These are phyloP conservation scores for Dispira parvispora DNA, from an alignment of 192 early-diverging fungal species.

Conservation along the genomic window DNA sequence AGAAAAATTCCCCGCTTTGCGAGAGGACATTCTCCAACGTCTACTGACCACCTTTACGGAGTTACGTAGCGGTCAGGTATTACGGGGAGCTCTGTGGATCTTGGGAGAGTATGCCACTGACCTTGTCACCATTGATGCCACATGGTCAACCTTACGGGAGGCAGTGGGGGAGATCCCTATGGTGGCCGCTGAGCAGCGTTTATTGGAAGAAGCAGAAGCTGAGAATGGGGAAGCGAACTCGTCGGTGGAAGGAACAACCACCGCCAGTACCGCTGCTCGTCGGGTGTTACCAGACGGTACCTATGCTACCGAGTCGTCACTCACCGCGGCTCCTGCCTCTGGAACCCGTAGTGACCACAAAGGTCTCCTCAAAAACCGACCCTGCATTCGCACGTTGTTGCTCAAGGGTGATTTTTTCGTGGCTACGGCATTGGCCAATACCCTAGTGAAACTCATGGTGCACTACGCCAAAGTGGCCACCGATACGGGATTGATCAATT, in stretches of 20 bases:
- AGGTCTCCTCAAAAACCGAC: constrained; percentile 36
- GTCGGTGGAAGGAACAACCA: constrained; percentile 15
- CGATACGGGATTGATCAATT: constrained; percentile 44
- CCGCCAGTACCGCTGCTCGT: constrained; percentile 30
- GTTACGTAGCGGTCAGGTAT: constrained; percentile 80
- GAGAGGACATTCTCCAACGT: constrained; percentile 61
- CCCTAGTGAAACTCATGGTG: constrained; percentile 79
- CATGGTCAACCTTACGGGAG: constrained; percentile 65
- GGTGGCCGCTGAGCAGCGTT: constrained; percentile 78
- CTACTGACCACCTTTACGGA: constrained; percentile 74
- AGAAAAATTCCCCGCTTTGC: constrained; percentile 85
- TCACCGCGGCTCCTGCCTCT: constrained; percentile 34
- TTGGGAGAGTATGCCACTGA: constrained; percentile 86
- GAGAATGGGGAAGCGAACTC: constrained; percentile 28
- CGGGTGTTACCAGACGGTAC: constrained; percentile 91
- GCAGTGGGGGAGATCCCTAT: constrained; percentile 87
- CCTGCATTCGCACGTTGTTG: constrained; percentile 44
- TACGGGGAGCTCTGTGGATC: constrained; percentile 96
- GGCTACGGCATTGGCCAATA: constrained; percentile 73
- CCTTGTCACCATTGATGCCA: constrained; percentile 61
- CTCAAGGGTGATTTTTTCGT: constrained; percentile 89
- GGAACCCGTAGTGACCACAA: constrained; percentile 29
- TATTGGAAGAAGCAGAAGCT: constrained; percentile 50
- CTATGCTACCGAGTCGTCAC: constrained; percentile 90
- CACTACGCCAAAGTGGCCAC: constrained; percentile 35